Evolutionary conservation across 768 basidiomycete genomes (phyloP), one percentile per base, ranked within the genome.

Genomic region (Udeniomyces megalosporus): DNA sequence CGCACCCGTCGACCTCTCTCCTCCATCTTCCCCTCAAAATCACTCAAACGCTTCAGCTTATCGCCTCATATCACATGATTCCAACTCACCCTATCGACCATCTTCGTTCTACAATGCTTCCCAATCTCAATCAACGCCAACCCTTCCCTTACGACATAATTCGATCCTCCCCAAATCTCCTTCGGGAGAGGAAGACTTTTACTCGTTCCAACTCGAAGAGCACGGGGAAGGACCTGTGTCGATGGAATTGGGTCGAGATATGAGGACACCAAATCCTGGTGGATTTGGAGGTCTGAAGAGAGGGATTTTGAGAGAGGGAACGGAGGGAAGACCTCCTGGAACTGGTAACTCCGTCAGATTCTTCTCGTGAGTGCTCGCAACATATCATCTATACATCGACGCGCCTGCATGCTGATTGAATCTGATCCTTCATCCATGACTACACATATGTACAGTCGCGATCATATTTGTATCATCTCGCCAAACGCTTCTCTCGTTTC

Each of bases 271-370:
- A 1, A 32, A 32, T 22, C 47, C 44, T 2, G 42, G 52, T 8
- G n/a, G n/a, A n/a, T n/a, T n/a, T n/a, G n/a, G n/a, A n/a, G n/a
- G n/a, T n/a, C n/a, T n/a, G n/a, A 53, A 51, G 22, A 32, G 28
- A 26, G 60, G 60, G 17, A 86, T 86, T 66, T 77, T 86, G 29
- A 82, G 83, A 46, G 81, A 83, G 7, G 60, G 52, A 4, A 24
- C 24, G 3, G 38, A 26, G n/a, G 38, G 22, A 3, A 81, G 81
- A 51, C 83, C 84, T 0, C 85, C 85, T 17, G 84, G 82, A 3
- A 84, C 84, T 12, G 84, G 85, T n/a, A 82, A 82, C 70, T 85
- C 81, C 64, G 85, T 86, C 46, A 81, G 85, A 6, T 86, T 86
- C 74, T 85, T 85, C 71, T 81, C 84, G 29, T 78, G 81, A 29